Percentiles rank a stretch among this genome's conserved stretches.
Conservation (phyloP, 2,329 filamentous ascomycete species). For the Neopestalotiopsis rosae region DNA sequence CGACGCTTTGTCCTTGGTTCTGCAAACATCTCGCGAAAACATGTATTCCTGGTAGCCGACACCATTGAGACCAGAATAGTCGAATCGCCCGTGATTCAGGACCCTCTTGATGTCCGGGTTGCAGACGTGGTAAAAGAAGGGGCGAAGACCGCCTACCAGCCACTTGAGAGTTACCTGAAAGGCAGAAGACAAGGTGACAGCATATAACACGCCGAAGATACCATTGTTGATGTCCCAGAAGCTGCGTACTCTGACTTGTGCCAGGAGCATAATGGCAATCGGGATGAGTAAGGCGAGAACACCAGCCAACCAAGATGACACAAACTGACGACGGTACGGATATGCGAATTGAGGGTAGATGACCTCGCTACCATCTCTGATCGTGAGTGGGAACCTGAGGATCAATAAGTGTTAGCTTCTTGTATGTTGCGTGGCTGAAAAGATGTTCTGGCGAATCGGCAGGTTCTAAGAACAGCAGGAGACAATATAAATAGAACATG, state of each 20-base stretch:
- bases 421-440: too few species aligned
- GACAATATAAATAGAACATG: neutral
- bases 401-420: neutral
- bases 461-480: neutral
- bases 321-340: constrained; percentile 65
- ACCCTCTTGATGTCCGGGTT: constrained; percentile 57
- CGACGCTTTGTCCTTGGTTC: constrained; percentile 52
- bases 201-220: constrained; percentile 64
- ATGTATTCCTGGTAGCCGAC: constrained; percentile 64
- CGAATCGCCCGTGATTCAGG: constrained; percentile 34
- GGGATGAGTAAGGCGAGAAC: constrained; percentile 63
- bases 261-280: constrained; percentile 58
- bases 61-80: constrained; percentile 44
- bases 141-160: constrained; percentile 67
- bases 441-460: too few species aligned
- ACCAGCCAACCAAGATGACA: constrained; percentile 64
- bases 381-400: constrained; percentile 62
- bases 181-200: constrained; percentile 62
- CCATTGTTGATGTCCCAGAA: constrained; percentile 68
- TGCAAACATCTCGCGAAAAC: constrained; percentile 69
- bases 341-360: constrained; percentile 70
- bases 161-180: constrained; percentile 72
- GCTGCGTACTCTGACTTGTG: constrained; percentile 62
- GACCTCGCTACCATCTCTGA: constrained; percentile 61
- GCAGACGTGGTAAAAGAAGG: constrained; percentile 69